Conservation (phyloP, 2,329 filamentous ascomycete genomes). For the Phialophora chinensis region DNA sequence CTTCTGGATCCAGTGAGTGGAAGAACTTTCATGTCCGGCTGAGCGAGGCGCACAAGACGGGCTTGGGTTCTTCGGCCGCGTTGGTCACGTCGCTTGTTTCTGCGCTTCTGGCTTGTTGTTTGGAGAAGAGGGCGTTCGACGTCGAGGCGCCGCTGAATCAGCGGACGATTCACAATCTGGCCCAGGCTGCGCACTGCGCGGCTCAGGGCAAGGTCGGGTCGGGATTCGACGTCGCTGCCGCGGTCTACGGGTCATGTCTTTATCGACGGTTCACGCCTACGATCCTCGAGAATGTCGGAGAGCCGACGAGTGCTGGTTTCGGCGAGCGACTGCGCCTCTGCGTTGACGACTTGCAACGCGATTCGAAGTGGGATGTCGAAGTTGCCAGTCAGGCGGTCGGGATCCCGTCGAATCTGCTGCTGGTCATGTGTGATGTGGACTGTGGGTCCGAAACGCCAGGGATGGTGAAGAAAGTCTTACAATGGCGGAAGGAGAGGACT, state of each 20-base stretch:
- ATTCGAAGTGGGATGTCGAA: conserved; percentile 76
- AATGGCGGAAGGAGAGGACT: conserved; percentile 73
- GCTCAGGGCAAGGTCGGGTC: conserved; percentile 96
- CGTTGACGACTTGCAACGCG: conserved; percentile 64
- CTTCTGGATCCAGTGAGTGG: conserved; percentile 48
- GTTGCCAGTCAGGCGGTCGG: conserved; percentile 71
- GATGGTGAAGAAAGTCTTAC: conserved; percentile 92
- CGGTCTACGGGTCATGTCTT: conserved; percentile 87
- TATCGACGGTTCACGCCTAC: conserved; percentile 91
- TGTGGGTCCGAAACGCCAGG: conserved; percentile 91
- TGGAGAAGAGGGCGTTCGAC: conserved; percentile 22
- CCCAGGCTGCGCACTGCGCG: conserved; percentile 91
- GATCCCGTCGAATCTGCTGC: conserved; percentile 73
- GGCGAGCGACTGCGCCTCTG: conserved; percentile 66
- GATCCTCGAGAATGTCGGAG: conserved; percentile 70
- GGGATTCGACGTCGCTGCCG: conserved; percentile 92
- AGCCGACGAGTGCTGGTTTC: conserved; percentile 71
- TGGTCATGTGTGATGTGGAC: conserved; percentile 95
- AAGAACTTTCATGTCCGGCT: conserved; percentile 78
- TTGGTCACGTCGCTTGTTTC: conserved; percentile 87
- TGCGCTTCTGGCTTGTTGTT: conserved; percentile 68
- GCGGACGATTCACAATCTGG: conserved; percentile 77
- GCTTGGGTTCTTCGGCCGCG: conserved; percentile 91
- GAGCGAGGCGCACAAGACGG: conserved; percentile 86
- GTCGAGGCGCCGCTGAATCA: conserved; percentile 15